phyloP scores from a whole-genome alignment of 257 asterid genomes.

The Avicennia marina region DNA sequence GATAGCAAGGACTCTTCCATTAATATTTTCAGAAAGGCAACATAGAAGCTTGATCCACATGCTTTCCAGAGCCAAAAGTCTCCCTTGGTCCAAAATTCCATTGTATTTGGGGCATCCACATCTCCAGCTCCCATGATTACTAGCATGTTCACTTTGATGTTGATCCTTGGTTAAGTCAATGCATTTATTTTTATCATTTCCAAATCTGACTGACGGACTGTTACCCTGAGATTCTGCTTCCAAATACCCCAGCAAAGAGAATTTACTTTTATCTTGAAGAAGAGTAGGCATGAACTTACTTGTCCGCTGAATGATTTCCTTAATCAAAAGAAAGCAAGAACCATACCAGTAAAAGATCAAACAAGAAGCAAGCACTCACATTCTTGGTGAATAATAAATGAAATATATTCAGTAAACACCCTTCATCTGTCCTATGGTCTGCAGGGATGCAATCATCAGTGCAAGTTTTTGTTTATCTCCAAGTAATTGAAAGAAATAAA shows the following conservation, averaged over 20 bases:
- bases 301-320: constrained; percentile 53
- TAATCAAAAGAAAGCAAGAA: constrained; percentile 10
- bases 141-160: neutral
- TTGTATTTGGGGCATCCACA: constrained; percentile 63
- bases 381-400: neutral
- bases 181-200: constrained; percentile 16
- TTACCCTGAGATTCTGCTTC: constrained; percentile 33
- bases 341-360: neutral
- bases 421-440: neutral
- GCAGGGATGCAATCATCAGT: neutral
- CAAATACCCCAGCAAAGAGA: constrained; percentile 63
- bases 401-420: neutral
- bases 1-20: constrained; percentile 29
- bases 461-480: neutral
- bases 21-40: constrained; percentile 25
- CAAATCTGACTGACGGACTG: constrained; percentile 19
- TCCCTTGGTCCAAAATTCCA: constrained; percentile 26
- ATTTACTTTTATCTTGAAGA: constrained; percentile 57
- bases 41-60: constrained; percentile 49
- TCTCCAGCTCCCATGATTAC: constrained; percentile 23
- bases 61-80: constrained; percentile 27
- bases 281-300: constrained; percentile 52
- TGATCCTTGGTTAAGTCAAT: constrained; percentile 20
- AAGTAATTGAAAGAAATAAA: neutral
- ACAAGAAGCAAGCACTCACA: neutral